Base-by-base conservation (phyloP, 371 early-diverging fungal genomes). In the Mucor irregularis region DNA sequence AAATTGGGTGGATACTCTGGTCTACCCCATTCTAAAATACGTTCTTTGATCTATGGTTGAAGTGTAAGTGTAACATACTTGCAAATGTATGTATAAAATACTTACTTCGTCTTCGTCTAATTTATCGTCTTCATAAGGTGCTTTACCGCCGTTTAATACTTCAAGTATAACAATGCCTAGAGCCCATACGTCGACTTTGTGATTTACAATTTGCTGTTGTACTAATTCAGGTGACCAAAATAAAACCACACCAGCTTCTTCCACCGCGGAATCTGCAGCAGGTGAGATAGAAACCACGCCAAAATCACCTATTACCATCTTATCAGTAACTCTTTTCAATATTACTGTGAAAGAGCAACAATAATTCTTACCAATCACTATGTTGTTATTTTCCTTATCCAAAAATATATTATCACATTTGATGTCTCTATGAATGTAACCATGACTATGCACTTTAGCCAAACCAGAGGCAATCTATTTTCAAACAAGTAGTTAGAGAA, bases 211-310 rank as follows among this genome's bases (percentile, higher is more conserved):
- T 49, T 71, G 69, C 35, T 74, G 69, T 43, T 71, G 65, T 24
- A 75, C 73, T 47, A 75, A 51, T 66, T 78, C 79, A 45, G 79
- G 79, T 53, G 79, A 68, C 79, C 79, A 78, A 58, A 78, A 78
- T 26, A 78, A 62, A 17, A 78, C 76, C 43, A 75, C 79, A 24
- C 79, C 79, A 26, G 79, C 79, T 62, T 78, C 79, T 61, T 78
- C 79, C 11, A 71, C 60, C 35, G 64, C 66, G 7, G 79, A 75
- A 45, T 78, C 76, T 21, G 76, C 79, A 28, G 72, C 65, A 43
- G 79, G 70, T 40, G 71, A 70, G 29, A 78, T 68, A 46, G 79
- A 78, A 34, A 75, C 76, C 10, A 78, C 75, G 29, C 79, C 79
- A 60, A 78, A 78, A 56, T 75, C 79, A 54, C 79, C 79, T 74